phyloP scores from a whole-genome alignment of 1,284 basidiomycete genomes.

The Rugosomyces carneus region DNA sequence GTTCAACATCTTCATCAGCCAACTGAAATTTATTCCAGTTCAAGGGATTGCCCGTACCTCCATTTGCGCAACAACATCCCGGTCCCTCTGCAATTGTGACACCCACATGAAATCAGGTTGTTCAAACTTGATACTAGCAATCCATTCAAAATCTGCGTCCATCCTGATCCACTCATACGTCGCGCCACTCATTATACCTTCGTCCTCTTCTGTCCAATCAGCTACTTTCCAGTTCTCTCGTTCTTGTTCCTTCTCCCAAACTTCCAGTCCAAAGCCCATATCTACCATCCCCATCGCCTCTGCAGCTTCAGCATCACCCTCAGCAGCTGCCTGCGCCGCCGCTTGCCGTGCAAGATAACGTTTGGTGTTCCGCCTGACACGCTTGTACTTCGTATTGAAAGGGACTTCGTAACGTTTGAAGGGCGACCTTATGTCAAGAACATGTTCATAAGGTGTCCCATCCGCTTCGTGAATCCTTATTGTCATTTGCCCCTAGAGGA shows the following conservation, averaged over 20 bases:
- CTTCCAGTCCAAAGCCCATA: conserved; percentile 91
- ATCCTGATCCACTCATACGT: conserved; percentile 99
- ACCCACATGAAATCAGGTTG: conserved; percentile 99
- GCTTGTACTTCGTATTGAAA: conserved; percentile 99
- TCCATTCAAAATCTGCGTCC: conserved; percentile 99
- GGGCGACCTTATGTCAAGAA: conserved; percentile 83
- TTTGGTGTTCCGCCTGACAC: conserved; percentile 90
- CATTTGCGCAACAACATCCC: conserved; percentile 96
- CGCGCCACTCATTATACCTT: conserved; percentile 87
- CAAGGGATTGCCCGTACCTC: conserved; percentile 58
- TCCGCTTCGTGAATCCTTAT: conserved; percentile 99
- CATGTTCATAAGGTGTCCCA: conserved; percentile 98
- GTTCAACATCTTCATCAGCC: conserved; percentile 8
- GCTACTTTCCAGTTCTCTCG: conserved; percentile 93
- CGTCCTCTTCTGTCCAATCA: conserved; percentile 98
- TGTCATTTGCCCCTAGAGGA: conserved; percentile 85
- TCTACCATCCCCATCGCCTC: conserved; percentile 94
- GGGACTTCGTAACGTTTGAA: conserved; percentile 95
- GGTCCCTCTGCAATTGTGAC: conserved; percentile 90
- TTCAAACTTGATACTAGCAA: conserved; percentile 86
- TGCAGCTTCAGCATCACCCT: conserved; percentile 83
- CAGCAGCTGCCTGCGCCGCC: conserved; percentile 88
- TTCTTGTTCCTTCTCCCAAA: conserved; percentile 95
- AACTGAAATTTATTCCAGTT: conserved; percentile 8
- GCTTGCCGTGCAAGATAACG: conserved; percentile 92